Conservation (phyloP, 1,284 basidiomycete genomes). For the Bondarzewia mesenterica region DNA sequence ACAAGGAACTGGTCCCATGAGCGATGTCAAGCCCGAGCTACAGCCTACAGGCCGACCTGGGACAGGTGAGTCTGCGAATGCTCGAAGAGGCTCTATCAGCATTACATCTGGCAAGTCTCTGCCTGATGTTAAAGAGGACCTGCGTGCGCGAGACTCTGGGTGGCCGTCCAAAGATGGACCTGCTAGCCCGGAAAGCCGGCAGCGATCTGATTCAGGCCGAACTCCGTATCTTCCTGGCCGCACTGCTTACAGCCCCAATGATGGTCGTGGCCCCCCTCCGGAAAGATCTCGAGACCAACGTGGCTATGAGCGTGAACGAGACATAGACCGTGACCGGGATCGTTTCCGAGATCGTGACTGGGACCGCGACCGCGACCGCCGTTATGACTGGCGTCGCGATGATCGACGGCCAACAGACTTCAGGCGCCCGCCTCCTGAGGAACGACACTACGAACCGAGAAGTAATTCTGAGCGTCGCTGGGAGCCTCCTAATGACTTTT, state of each 20-base stretch:
- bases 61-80: constrained; percentile 1
- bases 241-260: constrained; percentile 6
- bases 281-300: constrained; percentile 13
- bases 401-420: constrained; percentile 12
- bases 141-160: neutral
- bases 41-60: neutral
- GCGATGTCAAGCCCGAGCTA: neutral
- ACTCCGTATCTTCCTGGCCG: neutral
- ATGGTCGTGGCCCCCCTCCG: constrained; percentile 11
- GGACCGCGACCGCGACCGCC: constrained; percentile 4
- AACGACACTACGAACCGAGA: constrained; percentile 18
- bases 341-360: constrained; percentile 18
- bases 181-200: neutral
- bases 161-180: constrained; percentile 3
- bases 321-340: constrained; percentile 19
- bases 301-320: constrained; percentile 17
- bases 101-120: neutral
- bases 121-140: constrained; percentile 2
- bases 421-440: constrained; percentile 17
- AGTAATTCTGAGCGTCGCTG: constrained; percentile 15
- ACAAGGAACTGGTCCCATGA: neutral
- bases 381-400: constrained; percentile 16
- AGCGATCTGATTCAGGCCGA: constrained; percentile 9
- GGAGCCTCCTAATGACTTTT: constrained; percentile 4
- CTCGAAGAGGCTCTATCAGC: neutral